phyloP scores from a whole-genome alignment of 371 early-diverging fungal genomes.

The Rhizopus delemar region DNA sequence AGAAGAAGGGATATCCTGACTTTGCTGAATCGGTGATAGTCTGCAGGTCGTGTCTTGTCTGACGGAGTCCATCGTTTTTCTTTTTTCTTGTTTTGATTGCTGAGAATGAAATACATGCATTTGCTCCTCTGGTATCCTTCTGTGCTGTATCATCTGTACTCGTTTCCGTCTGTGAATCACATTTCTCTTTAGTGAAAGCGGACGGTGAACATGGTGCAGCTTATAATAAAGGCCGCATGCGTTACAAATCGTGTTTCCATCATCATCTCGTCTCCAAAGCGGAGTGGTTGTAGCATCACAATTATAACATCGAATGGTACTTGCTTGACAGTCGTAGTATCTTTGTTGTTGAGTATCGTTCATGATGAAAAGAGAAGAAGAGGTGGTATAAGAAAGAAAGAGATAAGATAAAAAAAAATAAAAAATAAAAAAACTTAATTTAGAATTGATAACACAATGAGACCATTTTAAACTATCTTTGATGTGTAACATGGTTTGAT shows the following conservation, averaged over 20 bases:
- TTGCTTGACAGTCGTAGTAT: constrained; percentile 13
- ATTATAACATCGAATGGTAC: constrained; percentile 54
- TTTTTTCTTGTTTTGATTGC: not conserved
- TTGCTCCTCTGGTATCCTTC: constrained; percentile 2
- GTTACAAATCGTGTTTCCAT: constrained; percentile 68
- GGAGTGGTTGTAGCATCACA: constrained; percentile 70
- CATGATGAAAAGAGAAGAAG: not conserved
- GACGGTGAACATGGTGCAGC: constrained; percentile 58
- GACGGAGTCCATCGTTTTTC: not conserved
- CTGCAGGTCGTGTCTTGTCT: not conserved
- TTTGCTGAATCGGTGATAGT: constrained; percentile 11
- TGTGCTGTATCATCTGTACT: constrained; percentile 15
- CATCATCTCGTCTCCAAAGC: constrained; percentile 71
- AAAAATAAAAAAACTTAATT: not conserved
- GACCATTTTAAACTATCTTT: not conserved
- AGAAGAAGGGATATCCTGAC: not conserved
- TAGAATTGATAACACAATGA: not conserved
- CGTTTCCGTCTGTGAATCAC: constrained; percentile 49
- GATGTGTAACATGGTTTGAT: not conserved
- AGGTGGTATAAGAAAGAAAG: not conserved
- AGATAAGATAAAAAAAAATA: constrained; percentile 1
- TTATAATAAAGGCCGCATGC: constrained; percentile 77
- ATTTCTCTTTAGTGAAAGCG: constrained; percentile 38
- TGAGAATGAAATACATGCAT: constrained; percentile 1
- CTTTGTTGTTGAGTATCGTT: not conserved